Percentiles rank a stretch among this genome's conserved stretches.
phyloP scores from a whole-genome alignment of 2,329 filamentous ascomycete species.

The Dendryphion nanum region DNA sequence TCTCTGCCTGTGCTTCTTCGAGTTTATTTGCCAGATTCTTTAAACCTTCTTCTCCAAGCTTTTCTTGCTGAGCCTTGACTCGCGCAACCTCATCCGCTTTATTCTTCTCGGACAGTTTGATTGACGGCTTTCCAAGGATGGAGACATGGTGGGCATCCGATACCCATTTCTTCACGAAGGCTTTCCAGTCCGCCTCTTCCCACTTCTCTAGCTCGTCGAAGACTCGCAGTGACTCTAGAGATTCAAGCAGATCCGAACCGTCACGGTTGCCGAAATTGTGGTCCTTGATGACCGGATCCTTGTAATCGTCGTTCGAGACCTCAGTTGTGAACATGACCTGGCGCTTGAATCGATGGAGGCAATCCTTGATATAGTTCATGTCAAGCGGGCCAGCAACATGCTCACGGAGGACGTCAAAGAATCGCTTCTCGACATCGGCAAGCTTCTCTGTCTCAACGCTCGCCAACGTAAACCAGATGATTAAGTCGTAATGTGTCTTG shows the following conservation, averaged over 20 bases:
- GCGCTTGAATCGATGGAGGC: constrained; percentile 75
- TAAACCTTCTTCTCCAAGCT: constrained; percentile 79
- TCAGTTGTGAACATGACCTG: constrained; percentile 84
- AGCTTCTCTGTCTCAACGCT: constrained; percentile 87
- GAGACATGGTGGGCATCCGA: constrained; percentile 83
- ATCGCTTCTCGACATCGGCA: constrained; percentile 76
- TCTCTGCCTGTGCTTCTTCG: constrained; percentile 80
- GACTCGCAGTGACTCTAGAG: constrained; percentile 45
- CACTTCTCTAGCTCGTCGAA: constrained; percentile 72
- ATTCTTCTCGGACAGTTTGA: constrained; percentile 73
- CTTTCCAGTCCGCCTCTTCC: constrained; percentile 80
- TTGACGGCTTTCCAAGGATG: constrained; percentile 82
- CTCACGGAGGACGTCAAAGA: constrained; percentile 80
- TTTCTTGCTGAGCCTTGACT: constrained; percentile 73
- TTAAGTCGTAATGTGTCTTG: constrained; percentile 75
- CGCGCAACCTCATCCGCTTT: constrained; percentile 79
- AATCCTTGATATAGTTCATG: constrained; percentile 86
- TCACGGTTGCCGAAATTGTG: constrained; percentile 87
- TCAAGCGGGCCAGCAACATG: constrained; percentile 79
- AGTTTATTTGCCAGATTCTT: constrained; percentile 72
- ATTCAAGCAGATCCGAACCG: constrained; percentile 54
- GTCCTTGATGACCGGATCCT: constrained; percentile 83
- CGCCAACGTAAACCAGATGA: constrained; percentile 83
- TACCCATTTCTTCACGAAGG: constrained; percentile 80
- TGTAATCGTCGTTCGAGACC: constrained; percentile 75